Base-by-base conservation (phyloP, 1,139 yeast genomes). In the Lodderomyces jiufengensis region DNA sequence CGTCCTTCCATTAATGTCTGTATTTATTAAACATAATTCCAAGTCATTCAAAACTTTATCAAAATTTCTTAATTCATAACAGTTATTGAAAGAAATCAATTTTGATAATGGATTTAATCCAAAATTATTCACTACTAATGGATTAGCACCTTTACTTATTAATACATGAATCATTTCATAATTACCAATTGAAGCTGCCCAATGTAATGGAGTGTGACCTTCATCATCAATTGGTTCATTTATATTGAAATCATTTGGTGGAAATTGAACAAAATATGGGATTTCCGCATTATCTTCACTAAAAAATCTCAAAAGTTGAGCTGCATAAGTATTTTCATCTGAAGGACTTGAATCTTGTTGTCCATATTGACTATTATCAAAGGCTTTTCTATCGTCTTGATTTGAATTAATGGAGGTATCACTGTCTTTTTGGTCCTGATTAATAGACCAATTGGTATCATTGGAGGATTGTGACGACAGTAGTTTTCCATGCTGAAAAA, bases 181-280 rank as follows among this genome's bases (percentile, higher is more conserved):
- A 47, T 84, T 81, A 7, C 96, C 97, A 70, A 92, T 83, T 0
- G 97, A 88, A 9, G 95, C 79, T 0, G 97, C 96, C 98, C 98
- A 92, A 57, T 92, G 97, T 46, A 92, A 73, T 1, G 97, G 88
- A 0, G 97, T 85, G 51, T 92, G 97, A 1, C 97, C 97, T 58
- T 92, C 97, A 47, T 86, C 95, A 52, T 92, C 98, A 31, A 92
- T 86, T 5, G 90, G 78, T 44, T 79, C 90, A 59, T 90, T 86
- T 44, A 88, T 79, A 50, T 87, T 82, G 50, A 87, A 84, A 47
- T 86, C 87, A 14, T 70, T 65, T 0, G 96, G 95, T 2, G 95
- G 90, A 44, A 78, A 73, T 36, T 77, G 70, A 28, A 90, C 61
- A 45, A 82, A 82, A 32, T 76, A 74, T 1, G 97, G 95, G 34